Base-by-base conservation (phyloP, 805 yeast genomes). In the Jamesozyma lodderae region DNA sequence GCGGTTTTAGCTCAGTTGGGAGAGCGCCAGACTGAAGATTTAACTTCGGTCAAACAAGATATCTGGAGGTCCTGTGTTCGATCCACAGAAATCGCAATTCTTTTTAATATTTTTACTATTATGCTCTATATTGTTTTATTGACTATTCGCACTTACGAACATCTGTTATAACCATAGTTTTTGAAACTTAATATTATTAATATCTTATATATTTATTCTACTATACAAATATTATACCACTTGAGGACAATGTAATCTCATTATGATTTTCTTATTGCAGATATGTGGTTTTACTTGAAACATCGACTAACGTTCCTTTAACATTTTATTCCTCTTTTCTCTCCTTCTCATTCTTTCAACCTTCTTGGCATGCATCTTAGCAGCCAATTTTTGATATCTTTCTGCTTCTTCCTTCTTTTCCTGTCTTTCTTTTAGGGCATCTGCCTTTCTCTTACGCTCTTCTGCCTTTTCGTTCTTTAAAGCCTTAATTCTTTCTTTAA, bases 281-380 rank as follows among this genome's bases (percentile, higher is more conserved):
- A n/a, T n/a, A n/a, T n/a, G n/a, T n/a, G n/a, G n/a, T n/a, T n/a
- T n/a, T n/a, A n/a, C n/a, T 24, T 11, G n/a, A 9, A 10, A 16
- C n/a, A 25, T 5, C 28, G 11, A 14, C 31, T 58, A 82, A 62
- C 96, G 95, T 57, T 88, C 97, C 59, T 80, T 86, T 59, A 88
- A 77, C 53, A 87, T 68, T 66, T 90, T 90, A 67, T 88, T 90
- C 66, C 97, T 79, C 81, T 90, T 90, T 59, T 90, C 98, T 57
- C 81, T 79, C 68, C 81, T 79, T 66, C 82, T 79, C 65, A 90
- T 59, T 63, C 98, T 75, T 47, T 87, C 97, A 29, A 87, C 83
- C 68, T 77, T 82, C 78, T 87, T 88, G 31, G 81, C 81, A 57
- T 86, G 90, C 95, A 90, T 84, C 63, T 81, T 85, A 40, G 75